phyloP scores from a whole-genome alignment of 1,139 yeast genomes.

The Nakaseomyces kungkrabaensis region DNA sequence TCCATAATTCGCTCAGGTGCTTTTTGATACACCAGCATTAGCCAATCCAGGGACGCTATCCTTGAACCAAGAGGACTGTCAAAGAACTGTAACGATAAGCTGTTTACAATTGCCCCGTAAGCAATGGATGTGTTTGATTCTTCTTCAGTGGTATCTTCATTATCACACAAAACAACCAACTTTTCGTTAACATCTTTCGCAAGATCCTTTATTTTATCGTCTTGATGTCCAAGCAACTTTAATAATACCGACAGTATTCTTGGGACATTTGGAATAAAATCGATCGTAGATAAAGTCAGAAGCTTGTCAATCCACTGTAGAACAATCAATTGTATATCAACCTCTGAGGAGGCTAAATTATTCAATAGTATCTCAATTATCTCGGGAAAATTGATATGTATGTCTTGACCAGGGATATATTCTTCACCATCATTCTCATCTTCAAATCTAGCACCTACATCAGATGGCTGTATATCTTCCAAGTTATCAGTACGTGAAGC shows the following conservation, averaged over 20 bases:
- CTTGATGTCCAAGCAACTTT: constrained; percentile 44
- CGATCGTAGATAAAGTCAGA: constrained; percentile 63
- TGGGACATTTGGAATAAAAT: constrained; percentile 59
- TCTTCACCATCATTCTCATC: constrained; percentile 38
- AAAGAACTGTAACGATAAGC: constrained; percentile 49
- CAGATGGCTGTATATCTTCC: constrained; percentile 3
- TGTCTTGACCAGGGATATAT: constrained; percentile 79
- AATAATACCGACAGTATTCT: constrained; percentile 47
- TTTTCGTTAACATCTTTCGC: constrained; percentile 47
- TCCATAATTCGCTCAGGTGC: constrained; percentile 55
- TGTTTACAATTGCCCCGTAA: constrained; percentile 49
- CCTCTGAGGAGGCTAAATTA: constrained; percentile 62
- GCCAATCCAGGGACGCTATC: constrained; percentile 85
- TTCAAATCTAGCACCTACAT: constrained; percentile 7
- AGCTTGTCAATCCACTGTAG: constrained; percentile 76
- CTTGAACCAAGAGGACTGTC: constrained; percentile 74
- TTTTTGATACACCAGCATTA: constrained; percentile 68
- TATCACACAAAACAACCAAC: constrained; percentile 37
- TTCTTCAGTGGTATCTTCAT: constrained; percentile 19
- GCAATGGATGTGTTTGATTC: constrained; percentile 37
- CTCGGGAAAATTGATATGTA: constrained; percentile 68
- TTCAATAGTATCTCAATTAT: constrained; percentile 73
- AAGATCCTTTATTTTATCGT: constrained; percentile 37
- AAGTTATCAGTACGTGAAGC: constrained; percentile 8
- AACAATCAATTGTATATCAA: constrained; percentile 72